Evolutionary conservation across 148 eudicot species (phyloP), one percentile per base, ranked within the genome.

Genomic region (Mesembryanthemum crystallinum): DNA sequence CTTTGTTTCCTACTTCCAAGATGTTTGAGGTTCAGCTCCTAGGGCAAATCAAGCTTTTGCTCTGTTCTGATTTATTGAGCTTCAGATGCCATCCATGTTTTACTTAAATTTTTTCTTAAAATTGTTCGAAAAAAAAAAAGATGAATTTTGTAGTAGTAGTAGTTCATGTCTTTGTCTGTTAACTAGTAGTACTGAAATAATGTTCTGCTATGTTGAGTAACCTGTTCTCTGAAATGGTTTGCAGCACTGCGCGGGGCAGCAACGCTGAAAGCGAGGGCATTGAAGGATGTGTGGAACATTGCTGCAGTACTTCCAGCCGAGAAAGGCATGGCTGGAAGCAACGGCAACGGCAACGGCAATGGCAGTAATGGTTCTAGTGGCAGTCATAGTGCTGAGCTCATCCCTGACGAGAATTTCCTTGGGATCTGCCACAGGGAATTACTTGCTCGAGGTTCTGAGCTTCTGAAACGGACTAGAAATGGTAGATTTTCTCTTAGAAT

Each of bases 281-380:
- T 95, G 79, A 95, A 92, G 85, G 98, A 95, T 52, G 97, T 95
- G 23, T 90, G 94, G 96, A 95, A 95, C 77, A 83, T 92, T 70
- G 97, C 97, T 43, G 88, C 97, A 0, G 96, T 95, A 69, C 86
- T 92, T 60, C 97, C 97, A 20, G 82, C 88, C 35, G 98, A 95
- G 51, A 95, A 84, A 78, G 96, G 86, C 39, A 76, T 65, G 35
- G 80, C 78, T 15, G 82, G 72, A 25, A 83, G 77, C 54, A 43
- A 57, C 11, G 61, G 25, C 69, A 78, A 66, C 24, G 61, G 77
- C 54, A 43, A 57, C 11, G 61, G 25, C 69, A 78, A 66, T 28
- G 61, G 25, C 69, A 86, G 89, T 27, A 86, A 76, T 73, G 91
- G 83, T 42, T 93, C 98, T 20, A 91, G 79, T 64, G 78, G 87